Base-by-base conservation (phyloP, 257 asterid genomes). In the Jaltomata sinuosa region DNA sequence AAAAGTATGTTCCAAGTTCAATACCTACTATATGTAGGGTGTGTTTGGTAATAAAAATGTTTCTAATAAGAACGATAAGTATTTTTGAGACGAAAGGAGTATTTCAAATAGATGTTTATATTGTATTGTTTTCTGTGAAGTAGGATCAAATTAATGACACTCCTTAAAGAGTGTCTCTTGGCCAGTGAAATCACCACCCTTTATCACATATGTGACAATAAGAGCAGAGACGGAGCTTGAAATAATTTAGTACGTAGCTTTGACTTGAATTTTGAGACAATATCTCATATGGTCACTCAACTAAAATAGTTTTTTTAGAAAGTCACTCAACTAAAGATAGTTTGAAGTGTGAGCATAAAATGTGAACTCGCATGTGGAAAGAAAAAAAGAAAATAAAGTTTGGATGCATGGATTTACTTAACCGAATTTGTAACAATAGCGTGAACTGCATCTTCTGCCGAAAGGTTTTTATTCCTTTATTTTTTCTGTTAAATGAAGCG, bases 1-100 rank as follows among this genome's bases (percentile, higher is more conserved):
- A 84, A 92, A 83, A 83, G 29, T 81, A 3, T 92, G 94, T 78
- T 91, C 94, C 52, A 91, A 85, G 61, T 53, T 93, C 67, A 93
- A 93, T 38, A 38, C 42, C 42, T 3, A 38, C 42, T 38, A 5
- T 6, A 5, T 38, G 42, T 38, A 38, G 42, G 6, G 42, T 38
- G 42, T 38, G 42, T 38, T 38, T 5, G 42, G 42, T 38, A 38
- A 5, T 38, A 1, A 38, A 38, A 38, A 38, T 38, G 42, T 38
- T 38, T 38, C 6, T 6, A 38, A 38, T 38, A 38, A 38, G 42
- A 38, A 38, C 42, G 7, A 38, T 5, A 38, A 38, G 42, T 38
- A 38, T 38, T 38, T n/a, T 38, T 38, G 42, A 5, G 42, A 38
- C 6, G 42, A 38, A 38, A 3, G 42, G 7, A 38, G 6, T 38